These are phyloP conservation scores for Collybia mongolica DNA, from an alignment of 768 basidiomycete species.

Conservation along the genomic window DNA sequence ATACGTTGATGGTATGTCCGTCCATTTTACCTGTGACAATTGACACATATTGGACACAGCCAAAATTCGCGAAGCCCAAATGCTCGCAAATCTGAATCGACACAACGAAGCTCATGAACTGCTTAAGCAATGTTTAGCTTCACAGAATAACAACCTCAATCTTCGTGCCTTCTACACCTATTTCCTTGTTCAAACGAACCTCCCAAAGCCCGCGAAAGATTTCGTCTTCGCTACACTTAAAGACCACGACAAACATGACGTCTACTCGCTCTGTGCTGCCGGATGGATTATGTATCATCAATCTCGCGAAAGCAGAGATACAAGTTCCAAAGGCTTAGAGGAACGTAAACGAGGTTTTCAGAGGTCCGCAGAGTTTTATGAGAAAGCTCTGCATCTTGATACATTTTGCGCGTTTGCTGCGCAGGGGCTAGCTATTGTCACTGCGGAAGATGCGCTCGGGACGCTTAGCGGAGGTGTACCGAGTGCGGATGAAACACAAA, in stretches of 20 bases:
- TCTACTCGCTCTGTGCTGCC: constrained; percentile 88
- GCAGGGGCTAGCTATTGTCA: constrained; percentile 91
- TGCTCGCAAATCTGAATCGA: constrained; percentile 68
- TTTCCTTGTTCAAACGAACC: constrained; percentile 82
- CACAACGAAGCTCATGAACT: constrained; percentile 84
- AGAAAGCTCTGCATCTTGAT: constrained; percentile 85
- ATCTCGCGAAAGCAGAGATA: constrained; percentile 80
- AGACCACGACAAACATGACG: constrained; percentile 81
- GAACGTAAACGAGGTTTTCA: constrained; percentile 80
- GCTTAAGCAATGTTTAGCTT: constrained; percentile 83
- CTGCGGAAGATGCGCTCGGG: constrained; percentile 89
- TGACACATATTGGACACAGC: constrained; percentile 44
- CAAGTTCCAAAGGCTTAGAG: constrained; percentile 50
- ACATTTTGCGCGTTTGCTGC: constrained; percentile 89
- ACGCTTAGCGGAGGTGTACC: constrained; percentile 53
- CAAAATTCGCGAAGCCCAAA: constrained; percentile 87
- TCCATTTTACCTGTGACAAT: background rate
- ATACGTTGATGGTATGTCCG: constrained; percentile 86
- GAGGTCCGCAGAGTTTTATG: constrained; percentile 87
- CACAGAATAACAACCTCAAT: constrained; percentile 78
- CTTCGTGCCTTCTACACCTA: constrained; percentile 92
- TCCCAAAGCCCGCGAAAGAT: constrained; percentile 72
- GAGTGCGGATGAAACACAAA: constrained; percentile 59
- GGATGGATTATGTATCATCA: constrained; percentile 86
- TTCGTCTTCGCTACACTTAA: constrained; percentile 90